These are phyloP conservation scores for Debaryomyces sp. DNA, from an alignment of 1,139 yeast genomes.

Conservation along the genomic window DNA sequence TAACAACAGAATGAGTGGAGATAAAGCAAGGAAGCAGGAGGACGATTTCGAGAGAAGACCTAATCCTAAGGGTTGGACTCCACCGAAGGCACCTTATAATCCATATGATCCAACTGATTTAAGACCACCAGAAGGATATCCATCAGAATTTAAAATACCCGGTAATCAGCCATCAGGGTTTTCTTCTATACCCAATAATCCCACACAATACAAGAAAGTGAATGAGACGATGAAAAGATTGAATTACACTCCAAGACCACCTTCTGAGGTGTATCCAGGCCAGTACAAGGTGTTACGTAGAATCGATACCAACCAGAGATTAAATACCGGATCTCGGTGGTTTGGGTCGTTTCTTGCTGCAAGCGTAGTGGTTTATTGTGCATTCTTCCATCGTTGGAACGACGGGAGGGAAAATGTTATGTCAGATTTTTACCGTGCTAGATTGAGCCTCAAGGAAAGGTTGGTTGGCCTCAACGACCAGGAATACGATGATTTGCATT, in stretches of 20 bases:
- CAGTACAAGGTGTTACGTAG: slow-evolving; percentile 73
- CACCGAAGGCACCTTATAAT: slow-evolving; percentile 81
- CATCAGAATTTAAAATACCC: slow-evolving; percentile 71
- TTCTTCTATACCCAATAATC: slow-evolving; percentile 65
- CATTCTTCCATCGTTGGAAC: slow-evolving; percentile 82
- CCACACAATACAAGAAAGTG: slow-evolving; percentile 69
- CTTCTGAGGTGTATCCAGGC: slow-evolving; percentile 74
- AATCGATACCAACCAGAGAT: slow-evolving; percentile 55
- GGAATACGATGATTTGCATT: slow-evolving; percentile 65
- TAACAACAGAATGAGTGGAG: neutral
- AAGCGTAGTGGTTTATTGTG: slow-evolving; percentile 55
- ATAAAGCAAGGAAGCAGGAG: slow-evolving; percentile 1
- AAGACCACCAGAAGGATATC: slow-evolving; percentile 84
- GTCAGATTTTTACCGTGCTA: slow-evolving; percentile 64
- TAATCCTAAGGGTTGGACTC: slow-evolving; percentile 81
- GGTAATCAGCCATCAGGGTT: slow-evolving; percentile 56
- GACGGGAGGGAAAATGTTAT: slow-evolving; percentile 80
- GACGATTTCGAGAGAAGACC: slow-evolving; percentile 53
- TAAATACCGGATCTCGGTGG: slow-evolving; percentile 58
- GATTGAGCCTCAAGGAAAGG: slow-evolving; percentile 57
- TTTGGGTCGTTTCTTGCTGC: slow-evolving; percentile 51
- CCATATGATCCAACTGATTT: slow-evolving; percentile 80
- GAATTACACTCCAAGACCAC: slow-evolving; percentile 80
- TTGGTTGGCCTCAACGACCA: slow-evolving; percentile 56
- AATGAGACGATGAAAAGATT: slow-evolving; percentile 72